Conservation (phyloP, 768 basidiomycete genomes). For the Phylloporus sp. region DNA sequence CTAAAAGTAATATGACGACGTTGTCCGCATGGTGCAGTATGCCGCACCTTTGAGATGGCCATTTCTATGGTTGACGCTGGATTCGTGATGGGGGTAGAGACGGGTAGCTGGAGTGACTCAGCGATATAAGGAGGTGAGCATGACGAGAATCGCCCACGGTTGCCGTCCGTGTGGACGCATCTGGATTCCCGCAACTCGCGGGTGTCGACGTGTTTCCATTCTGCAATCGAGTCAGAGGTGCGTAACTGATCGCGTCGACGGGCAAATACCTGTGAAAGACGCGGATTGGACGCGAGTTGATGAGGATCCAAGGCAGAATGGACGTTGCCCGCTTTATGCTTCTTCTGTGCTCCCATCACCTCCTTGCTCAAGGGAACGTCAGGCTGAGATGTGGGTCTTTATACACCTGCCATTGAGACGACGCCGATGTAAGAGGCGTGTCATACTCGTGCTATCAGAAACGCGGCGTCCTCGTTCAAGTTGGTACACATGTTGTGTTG, state of each 20-base stretch:
- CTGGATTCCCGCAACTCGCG: slow-evolving; percentile 3
- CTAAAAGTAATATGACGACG: slow-evolving; percentile 6
- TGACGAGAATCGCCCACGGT: slow-evolving; percentile 14
- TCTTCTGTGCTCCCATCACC: slow-evolving; percentile 5
- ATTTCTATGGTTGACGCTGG: slow-evolving; percentile 8
- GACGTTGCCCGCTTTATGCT: slow-evolving; percentile 9
- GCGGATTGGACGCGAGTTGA: slow-evolving; percentile 6
- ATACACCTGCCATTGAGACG: slow-evolving; percentile 17
- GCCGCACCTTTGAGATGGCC: slow-evolving; percentile 10
- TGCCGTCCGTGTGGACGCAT: slow-evolving; percentile 7
- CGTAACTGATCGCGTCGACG: neutral
- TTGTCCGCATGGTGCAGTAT: neutral
- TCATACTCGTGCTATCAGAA: slow-evolving; percentile 13
- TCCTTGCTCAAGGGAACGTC: slow-evolving; percentile 4
- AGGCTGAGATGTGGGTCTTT: neutral
- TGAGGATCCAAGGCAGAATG: slow-evolving; percentile 12
- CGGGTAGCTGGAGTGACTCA: slow-evolving; percentile 11
- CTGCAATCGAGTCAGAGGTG: slow-evolving; percentile 17
- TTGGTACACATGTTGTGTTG: no score
- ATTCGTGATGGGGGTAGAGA: slow-evolving; percentile 1
- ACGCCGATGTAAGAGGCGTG: slow-evolving; percentile 22
- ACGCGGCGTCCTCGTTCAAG: slow-evolving; percentile 12
- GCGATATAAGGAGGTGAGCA: slow-evolving; percentile 2
- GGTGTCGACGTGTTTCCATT: slow-evolving; percentile 12
- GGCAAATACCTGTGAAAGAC: slow-evolving; percentile 13